Evolutionary conservation across 1,139 yeast genomes (phyloP).

Genomic region (Geotrichum bryndzae): DNA sequence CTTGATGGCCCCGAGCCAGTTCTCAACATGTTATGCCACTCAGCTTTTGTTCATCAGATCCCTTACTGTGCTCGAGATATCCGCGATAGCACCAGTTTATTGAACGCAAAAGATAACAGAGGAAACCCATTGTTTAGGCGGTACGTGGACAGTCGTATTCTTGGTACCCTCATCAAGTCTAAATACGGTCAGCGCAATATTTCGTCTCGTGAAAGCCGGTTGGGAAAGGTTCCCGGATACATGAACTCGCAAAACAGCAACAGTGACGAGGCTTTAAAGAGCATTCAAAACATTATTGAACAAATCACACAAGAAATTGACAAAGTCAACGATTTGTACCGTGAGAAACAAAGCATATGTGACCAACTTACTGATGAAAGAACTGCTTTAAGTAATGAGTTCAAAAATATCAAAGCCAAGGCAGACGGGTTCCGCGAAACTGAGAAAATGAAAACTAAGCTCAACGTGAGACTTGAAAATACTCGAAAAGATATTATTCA

Average conservation of each 20-base stretch:
- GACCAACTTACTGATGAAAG: neutral
- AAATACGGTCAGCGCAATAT: constrained; percentile 18
- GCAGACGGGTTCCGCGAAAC: neutral
- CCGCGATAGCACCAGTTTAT: neutral
- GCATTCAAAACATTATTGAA: neutral
- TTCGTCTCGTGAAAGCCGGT: constrained; percentile 1
- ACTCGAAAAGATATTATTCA: neutral
- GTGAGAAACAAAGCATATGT: neutral
- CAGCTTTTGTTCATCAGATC: constrained; percentile 50
- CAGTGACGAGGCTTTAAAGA: constrained; percentile 3
- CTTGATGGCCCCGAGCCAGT: constrained; percentile 73
- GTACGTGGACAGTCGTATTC: constrained; percentile 54
- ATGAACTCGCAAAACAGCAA: neutral
- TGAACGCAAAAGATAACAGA: constrained; percentile 22
- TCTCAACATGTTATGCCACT: constrained; percentile 63
- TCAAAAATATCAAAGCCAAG: neutral
- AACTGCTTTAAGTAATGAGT: neutral
- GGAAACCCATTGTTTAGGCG: constrained; percentile 46
- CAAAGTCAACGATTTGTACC: neutral
- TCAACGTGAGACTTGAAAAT: neutral
- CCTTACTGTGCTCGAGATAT: constrained; percentile 52
- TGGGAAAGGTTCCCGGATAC: constrained; percentile 4
- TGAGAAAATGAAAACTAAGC: neutral
- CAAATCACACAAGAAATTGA: neutral
- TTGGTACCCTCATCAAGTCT: constrained; percentile 50